These are phyloP conservation scores for Trichoderma citrinoviride DNA, from an alignment of 2,329 filamentous ascomycete genomes.

Conservation along the genomic window DNA sequence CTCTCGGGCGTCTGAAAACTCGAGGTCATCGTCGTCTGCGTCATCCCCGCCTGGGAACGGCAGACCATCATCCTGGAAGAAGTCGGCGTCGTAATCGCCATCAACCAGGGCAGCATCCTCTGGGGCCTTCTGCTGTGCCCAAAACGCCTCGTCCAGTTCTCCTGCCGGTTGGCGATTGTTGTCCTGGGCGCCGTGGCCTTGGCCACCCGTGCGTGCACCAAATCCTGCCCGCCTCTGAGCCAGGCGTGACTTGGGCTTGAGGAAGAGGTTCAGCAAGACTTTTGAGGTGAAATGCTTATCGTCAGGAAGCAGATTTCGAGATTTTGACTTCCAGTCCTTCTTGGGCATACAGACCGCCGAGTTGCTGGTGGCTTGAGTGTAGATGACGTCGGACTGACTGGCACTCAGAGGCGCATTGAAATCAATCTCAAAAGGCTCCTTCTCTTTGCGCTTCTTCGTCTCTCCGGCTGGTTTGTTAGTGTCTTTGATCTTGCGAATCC, in stretches of 20 bases:
- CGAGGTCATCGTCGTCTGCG: slow-evolving; percentile 65
- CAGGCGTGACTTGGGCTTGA: slow-evolving; percentile 89
- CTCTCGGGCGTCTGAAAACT: slow-evolving; percentile 78
- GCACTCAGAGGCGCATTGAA: slow-evolving; percentile 74
- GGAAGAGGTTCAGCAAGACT: slow-evolving; percentile 82
- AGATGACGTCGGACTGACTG: slow-evolving; percentile 70
- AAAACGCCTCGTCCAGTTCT: slow-evolving; percentile 94
- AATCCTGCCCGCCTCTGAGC: slow-evolving; percentile 59
- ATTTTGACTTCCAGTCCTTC: slow-evolving; percentile 93
- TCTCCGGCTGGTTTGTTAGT: slow-evolving; percentile 60
- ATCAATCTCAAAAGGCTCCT: slow-evolving; percentile 93
- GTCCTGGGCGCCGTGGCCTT: slow-evolving; percentile 44
- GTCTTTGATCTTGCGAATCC: slow-evolving; percentile 89
- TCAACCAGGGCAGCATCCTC: slow-evolving; percentile 59
- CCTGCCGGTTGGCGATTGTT: slow-evolving; percentile 60
- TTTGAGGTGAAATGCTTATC: slow-evolving; percentile 98
- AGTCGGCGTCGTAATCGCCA: slow-evolving; percentile 93
- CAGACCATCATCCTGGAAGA: slow-evolving; percentile 87
- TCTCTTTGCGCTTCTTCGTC: slow-evolving; percentile 78
- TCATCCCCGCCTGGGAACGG: slow-evolving; percentile 62
- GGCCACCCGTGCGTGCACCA: slow-evolving; percentile 39
- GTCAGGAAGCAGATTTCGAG: slow-evolving; percentile 87
- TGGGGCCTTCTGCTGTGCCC: slow-evolving; percentile 70
- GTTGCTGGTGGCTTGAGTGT: slow-evolving; percentile 77
- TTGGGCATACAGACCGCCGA: slow-evolving; percentile 82